Base-by-base conservation (phyloP, 2,329 filamentous ascomycete genomes). In the Penicillium italicum region DNA sequence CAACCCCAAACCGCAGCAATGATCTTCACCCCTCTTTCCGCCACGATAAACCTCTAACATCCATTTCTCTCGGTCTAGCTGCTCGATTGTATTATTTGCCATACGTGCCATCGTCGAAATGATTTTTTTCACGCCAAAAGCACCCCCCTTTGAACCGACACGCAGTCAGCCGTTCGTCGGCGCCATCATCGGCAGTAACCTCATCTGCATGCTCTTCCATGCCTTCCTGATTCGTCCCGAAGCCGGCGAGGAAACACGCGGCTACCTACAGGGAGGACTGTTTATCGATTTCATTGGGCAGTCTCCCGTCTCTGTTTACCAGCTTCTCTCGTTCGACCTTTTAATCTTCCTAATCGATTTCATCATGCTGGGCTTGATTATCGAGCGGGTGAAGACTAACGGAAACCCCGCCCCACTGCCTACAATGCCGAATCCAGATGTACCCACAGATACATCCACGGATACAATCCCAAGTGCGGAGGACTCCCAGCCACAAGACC, bases 201-300 rank as follows among this genome's bases (percentile, higher is more conserved):
- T 80, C 18, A 65, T 84, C 45, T 85, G 82, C 72, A 77, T 85
- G 58, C 54, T 84, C 22, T 74, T 83, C 31, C 84, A 86, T 65
- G 67, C 81, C 41, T 79, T 86, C 64, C 76, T 78, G 57, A 75
- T 75, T 18, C 74, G 80, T 38, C 77, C 84, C 6, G 70, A 79
- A 53, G 76, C 75, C n/a, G 79, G 78, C 6, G 81, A 83, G 60
- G 74, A 76, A 47, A 75, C 74, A 4, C 66, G 81, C 30, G 78
- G 77, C 18, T 86, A 85, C 66, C 72, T 86, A 12, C 83, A 86
- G 65, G 84, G 85, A 6, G 83, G 85, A 2, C 61, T 86, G 47
- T 77, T 85, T 61, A 83, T 87, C 64, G 84, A 87, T 69, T 86
- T 87, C 64, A 81, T 87, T 50, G 84, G 85, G 16, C 82, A 86